Percentiles rank a stretch among this genome's conserved stretches.
These are phyloP conservation scores for Musa schizocarpa DNA, from an alignment of 176 grass and related monocot species.

Conservation along the genomic window DNA sequence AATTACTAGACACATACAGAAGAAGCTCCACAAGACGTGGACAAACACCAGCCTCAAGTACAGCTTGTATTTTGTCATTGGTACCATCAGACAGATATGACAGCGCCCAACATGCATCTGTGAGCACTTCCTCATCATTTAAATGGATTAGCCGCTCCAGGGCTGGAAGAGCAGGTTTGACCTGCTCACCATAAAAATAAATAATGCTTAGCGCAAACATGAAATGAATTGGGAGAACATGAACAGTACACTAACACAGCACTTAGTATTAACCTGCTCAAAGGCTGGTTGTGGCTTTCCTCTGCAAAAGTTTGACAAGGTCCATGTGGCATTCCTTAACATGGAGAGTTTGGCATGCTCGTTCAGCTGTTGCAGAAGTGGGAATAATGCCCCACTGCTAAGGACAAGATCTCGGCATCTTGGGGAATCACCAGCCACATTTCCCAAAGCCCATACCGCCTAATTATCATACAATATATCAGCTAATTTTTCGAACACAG, in stretches of 20 bases:
- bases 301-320: conserved; percentile 87
- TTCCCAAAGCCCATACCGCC: conserved; percentile 93
- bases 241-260: background rate
- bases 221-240: too few species aligned
- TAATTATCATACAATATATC: conserved; percentile 4
- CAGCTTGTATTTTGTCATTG: conserved; percentile 94
- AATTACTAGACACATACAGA: conserved; percentile 35
- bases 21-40: conserved; percentile 87
- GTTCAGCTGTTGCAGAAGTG: conserved; percentile 73
- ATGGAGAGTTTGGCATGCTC: conserved; percentile 87
- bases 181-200: conserved; percentile 29
- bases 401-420: conserved; percentile 82
- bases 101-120: conserved; percentile 91
- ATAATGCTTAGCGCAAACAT: background rate
- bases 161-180: conserved; percentile 70
- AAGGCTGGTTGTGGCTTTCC: conserved; percentile 84
- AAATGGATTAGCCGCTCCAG: conserved; percentile 84
- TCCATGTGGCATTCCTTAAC: conserved; percentile 96
- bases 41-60: conserved; percentile 80
- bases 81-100: conserved; percentile 93
- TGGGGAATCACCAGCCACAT: conserved; percentile 94
- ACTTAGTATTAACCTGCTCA: conserved; percentile 50
- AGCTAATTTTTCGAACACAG: background rate
- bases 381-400: conserved; percentile 44
- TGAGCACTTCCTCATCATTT: conserved; percentile 86